A percentile compares a stretch with the other conserved stretches of the same genome.
Conservation (phyloP, 306 rosid species). For the Trifolium dubium region DNA sequence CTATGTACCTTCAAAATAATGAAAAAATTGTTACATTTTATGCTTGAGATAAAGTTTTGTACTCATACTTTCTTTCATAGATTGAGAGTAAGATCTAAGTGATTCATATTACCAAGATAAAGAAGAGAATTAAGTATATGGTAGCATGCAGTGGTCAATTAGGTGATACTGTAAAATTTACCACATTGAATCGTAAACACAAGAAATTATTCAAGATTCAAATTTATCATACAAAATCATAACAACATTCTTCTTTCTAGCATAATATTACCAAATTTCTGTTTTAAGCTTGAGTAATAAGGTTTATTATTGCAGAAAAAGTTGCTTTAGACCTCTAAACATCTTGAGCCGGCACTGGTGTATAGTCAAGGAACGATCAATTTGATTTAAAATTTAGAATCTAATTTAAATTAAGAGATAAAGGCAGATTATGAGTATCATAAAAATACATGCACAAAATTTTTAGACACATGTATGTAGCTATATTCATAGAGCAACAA, state of each 20-base stretch:
- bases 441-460: background rate
- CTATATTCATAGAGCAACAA: conserved; percentile 4
- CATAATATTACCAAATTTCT: no score
- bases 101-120: conserved; percentile 18
- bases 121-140: background rate
- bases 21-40: conserved; percentile 38
- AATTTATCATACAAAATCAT: no score
- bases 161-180: background rate
- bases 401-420: no score
- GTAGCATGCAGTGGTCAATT: background rate
- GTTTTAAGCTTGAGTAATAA: no score
- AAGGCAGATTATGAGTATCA: background rate
- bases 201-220: background rate
- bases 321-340: no score
- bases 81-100: conserved; percentile 17
- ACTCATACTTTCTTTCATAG: background rate
- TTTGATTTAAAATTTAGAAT: no score
- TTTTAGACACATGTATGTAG: background rate
- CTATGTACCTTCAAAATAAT: conserved; percentile 69
- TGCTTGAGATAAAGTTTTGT: conserved; percentile 7
- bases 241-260: no score
- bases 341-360: no score
- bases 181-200: background rate
- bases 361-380: no score
- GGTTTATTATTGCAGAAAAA: no score